These are phyloP conservation scores for Fusarium oligoseptatum DNA, from an alignment of 2,329 filamentous ascomycete genomes.

Conservation along the genomic window DNA sequence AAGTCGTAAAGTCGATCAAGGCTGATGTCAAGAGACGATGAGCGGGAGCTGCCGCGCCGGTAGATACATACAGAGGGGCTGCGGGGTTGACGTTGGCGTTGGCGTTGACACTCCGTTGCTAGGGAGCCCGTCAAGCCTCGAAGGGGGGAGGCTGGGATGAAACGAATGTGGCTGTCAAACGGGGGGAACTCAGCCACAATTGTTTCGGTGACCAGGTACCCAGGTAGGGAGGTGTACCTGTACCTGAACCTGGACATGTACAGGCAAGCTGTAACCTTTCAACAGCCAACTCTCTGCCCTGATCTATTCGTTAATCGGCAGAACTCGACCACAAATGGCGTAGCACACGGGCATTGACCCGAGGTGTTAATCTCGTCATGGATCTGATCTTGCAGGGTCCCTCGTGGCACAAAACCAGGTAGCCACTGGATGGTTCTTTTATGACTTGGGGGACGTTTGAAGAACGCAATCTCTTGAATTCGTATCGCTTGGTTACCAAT, in stretches of 20 bases:
- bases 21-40: constrained; percentile 2
- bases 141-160: constrained; percentile 3
- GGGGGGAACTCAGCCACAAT: neutral
- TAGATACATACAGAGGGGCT: constrained; percentile 1
- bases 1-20: neutral
- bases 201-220: neutral
- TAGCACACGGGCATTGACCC: neutral
- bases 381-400: constrained; percentile 1
- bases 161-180: neutral
- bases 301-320: constrained; percentile 1
- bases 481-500: neutral
- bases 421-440: neutral
- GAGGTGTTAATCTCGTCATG: neutral
- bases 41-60: constrained; percentile 27
- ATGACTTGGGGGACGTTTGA: neutral
- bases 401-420: neutral
- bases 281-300: neutral
- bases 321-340: neutral
- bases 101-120: neutral
- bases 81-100: constrained; percentile 14
- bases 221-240: neutral
- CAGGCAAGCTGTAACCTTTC: neutral
- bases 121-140: constrained; percentile 5
- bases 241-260: neutral
- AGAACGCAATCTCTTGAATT: neutral